Evolutionary conservation across 352 stramenopile genomes (phyloP).

Genomic region (Phytophthora multivora): DNA sequence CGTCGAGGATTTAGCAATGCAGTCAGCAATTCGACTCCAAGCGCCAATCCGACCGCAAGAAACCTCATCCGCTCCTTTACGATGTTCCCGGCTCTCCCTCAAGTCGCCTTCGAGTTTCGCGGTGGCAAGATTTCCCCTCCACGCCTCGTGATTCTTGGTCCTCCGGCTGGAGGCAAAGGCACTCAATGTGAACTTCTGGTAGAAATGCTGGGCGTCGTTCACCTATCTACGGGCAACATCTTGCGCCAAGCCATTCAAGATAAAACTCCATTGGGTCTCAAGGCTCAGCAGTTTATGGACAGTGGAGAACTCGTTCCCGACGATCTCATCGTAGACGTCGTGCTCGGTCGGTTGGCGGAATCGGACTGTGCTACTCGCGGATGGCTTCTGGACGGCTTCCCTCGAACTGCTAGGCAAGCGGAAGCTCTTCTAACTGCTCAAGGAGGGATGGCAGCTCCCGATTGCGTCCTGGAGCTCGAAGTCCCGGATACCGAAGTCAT

Average conservation of each 20-base stretch:
- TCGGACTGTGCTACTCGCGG: conserved; percentile 82
- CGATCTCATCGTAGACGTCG: conserved; percentile 89
- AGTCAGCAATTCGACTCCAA: conserved; percentile 22
- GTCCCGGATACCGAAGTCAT: conserved; percentile 95
- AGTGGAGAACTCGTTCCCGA: conserved; percentile 90
- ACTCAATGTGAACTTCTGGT: conserved; percentile 94
- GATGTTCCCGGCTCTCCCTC: neutral
- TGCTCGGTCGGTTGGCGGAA: conserved; percentile 75
- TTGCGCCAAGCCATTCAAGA: conserved; percentile 87
- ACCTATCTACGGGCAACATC: conserved; percentile 94
- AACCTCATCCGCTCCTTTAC: conserved; percentile 4
- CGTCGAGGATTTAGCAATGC: neutral
- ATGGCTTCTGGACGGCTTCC: conserved; percentile 95
- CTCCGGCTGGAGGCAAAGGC: conserved; percentile 92
- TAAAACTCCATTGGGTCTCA: conserved; percentile 47
- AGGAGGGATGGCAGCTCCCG: conserved; percentile 63
- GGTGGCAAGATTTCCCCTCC: conserved; percentile 23
- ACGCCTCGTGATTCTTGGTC: conserved; percentile 88
- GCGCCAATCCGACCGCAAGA: neutral
- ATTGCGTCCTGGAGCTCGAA: conserved; percentile 93
- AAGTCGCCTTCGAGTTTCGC: neutral
- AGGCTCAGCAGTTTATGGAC: conserved; percentile 92
- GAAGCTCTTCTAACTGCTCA: conserved; percentile 66
- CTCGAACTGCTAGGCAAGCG: conserved; percentile 86
- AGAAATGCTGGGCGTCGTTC: conserved; percentile 88